Evolutionary conservation across 169 alveolate genomes (phyloP).

Genomic region (Babesia caballi): DNA sequence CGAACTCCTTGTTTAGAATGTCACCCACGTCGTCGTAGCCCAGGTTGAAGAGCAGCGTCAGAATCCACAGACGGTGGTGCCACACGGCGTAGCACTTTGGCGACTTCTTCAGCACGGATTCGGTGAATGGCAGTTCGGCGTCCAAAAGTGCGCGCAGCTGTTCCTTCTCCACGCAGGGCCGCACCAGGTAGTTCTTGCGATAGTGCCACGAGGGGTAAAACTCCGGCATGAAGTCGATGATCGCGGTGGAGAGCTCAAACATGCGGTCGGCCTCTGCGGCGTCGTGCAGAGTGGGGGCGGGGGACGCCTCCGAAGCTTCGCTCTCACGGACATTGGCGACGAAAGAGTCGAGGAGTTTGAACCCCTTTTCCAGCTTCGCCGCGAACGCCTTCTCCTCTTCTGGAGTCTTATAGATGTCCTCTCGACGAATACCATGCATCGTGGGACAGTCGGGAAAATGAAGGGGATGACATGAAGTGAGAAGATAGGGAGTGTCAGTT

Average conservation of each 20-base stretch:
- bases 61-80: conserved; percentile 60
- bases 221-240: conserved; percentile 66
- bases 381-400: conserved; percentile 42
- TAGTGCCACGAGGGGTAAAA: conserved; percentile 62
- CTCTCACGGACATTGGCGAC: conserved; percentile 24
- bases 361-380: conserved; percentile 40
- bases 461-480: no score
- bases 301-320: background rate
- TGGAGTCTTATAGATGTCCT: conserved; percentile 60
- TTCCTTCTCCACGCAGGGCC: background rate
- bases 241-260: conserved; percentile 49
- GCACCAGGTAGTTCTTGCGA: conserved; percentile 48
- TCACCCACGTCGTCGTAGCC: conserved; percentile 4
- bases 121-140: conserved; percentile 11
- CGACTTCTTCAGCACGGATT: conserved; percentile 27
- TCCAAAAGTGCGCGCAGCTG: background rate
- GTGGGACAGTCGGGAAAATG: no score
- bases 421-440: conserved; percentile 59
- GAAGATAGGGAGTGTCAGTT: no score
- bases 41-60: conserved; percentile 29
- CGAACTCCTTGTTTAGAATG: conserved; percentile 37
- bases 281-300: background rate
- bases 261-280: conserved; percentile 26
- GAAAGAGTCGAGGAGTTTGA: conserved; percentile 41
- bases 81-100: conserved; percentile 61